Conservation (phyloP, 2,329 filamentous ascomycete species). For the Ophiocordyceps camponoti-leonardi region DNA sequence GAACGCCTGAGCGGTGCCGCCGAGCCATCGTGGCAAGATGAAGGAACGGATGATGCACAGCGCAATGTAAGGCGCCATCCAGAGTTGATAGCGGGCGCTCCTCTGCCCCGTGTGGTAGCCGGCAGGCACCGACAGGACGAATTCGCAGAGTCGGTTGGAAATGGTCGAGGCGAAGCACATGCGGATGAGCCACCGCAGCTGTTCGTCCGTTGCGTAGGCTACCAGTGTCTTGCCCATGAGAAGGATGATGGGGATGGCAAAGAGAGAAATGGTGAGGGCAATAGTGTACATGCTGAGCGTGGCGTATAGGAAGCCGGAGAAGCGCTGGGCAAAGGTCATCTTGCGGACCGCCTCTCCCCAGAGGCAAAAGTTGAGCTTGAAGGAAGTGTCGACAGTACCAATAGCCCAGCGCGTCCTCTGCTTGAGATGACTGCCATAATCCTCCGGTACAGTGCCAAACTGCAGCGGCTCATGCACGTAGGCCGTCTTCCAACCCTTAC, state of each 20-base stretch:
- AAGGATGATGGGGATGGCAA: slow-evolving; percentile 41
- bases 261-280: slow-evolving; percentile 33
- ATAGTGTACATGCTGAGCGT: slow-evolving; percentile 38
- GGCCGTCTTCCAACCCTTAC: slow-evolving; percentile 43
- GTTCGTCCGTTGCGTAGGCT: slow-evolving; percentile 31
- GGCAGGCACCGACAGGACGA: slow-evolving; percentile 38
- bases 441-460: slow-evolving; percentile 40
- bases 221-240: slow-evolving; percentile 38
- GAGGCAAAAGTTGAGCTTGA: slow-evolving; percentile 43
- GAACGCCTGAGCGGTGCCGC: slow-evolving; percentile 40
- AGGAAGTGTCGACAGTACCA: slow-evolving; percentile 38
- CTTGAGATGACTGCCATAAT: slow-evolving; percentile 35
- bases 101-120: slow-evolving; percentile 43
- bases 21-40: slow-evolving; percentile 39
- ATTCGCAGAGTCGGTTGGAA: slow-evolving; percentile 36
- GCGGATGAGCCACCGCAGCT: slow-evolving; percentile 42
- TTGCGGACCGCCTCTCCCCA: slow-evolving; percentile 32
- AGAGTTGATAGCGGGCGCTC: slow-evolving; percentile 37
- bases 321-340: slow-evolving; percentile 39
- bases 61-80: slow-evolving; percentile 46
- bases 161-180: slow-evolving; percentile 33
- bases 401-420: slow-evolving; percentile 40
- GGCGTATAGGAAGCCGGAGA: slow-evolving; percentile 40
- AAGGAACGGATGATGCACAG: slow-evolving; percentile 40
- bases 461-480: slow-evolving; percentile 43